phyloP scores from a whole-genome alignment of 2,329 filamentous ascomycete genomes.

The Coniochaeta sp. region DNA sequence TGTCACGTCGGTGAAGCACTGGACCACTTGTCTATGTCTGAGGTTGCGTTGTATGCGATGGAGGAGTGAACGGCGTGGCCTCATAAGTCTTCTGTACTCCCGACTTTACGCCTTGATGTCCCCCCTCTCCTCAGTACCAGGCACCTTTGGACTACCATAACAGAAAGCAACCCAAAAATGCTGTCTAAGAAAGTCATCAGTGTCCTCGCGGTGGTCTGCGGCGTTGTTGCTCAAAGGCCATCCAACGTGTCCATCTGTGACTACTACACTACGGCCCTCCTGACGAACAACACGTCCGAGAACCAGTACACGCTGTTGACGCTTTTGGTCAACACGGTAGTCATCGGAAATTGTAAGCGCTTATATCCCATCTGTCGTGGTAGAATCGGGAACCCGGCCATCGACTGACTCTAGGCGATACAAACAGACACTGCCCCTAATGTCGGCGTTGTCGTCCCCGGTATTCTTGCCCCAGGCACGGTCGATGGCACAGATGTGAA shows the following conservation, averaged over 20 bases:
- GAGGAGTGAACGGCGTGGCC: background rate
- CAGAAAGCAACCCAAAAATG: constrained; percentile 14
- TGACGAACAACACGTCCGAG: constrained; percentile 49
- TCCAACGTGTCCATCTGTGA: constrained; percentile 48
- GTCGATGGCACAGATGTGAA: constrained; percentile 45
- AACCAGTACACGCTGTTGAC: constrained; percentile 51
- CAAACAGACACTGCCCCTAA: constrained; percentile 43
- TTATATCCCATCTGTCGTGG: background rate
- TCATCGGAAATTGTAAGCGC: constrained; percentile 51
- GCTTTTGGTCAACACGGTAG: constrained; percentile 53
- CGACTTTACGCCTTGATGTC: background rate
- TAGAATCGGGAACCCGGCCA: background rate
- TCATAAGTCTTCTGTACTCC: background rate
- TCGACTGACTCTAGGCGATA: background rate
- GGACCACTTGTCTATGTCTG: background rate
- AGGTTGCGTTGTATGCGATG: background rate
- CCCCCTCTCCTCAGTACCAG: background rate
- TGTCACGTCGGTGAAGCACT: background rate
- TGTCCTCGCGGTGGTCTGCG: constrained; percentile 17
- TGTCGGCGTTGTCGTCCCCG: constrained; percentile 43
- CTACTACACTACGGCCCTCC: constrained; percentile 53
- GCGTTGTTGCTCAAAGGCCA: constrained; percentile 35
- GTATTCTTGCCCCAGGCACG: constrained; percentile 44
- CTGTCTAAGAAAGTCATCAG: constrained; percentile 14
- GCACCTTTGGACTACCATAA: background rate